Evolutionary conservation across 2,329 filamentous ascomycete species (phyloP).

Genomic region (Arthrobotrys megalospora): DNA sequence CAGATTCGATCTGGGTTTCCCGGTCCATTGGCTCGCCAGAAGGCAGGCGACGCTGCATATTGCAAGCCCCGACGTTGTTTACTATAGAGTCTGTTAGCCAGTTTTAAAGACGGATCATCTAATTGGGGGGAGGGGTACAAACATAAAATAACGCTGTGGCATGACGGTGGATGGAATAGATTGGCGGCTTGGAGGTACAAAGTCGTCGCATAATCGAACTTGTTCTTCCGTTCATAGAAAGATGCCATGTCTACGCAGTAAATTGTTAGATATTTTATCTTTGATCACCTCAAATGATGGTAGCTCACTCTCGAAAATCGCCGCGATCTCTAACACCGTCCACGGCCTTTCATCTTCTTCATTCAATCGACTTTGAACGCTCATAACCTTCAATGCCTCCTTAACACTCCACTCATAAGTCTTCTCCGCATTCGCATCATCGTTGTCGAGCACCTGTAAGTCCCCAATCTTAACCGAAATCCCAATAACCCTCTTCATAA

Average conservation of each 20-base stretch:
- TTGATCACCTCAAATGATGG: conserved; percentile 53
- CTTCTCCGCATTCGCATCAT: conserved; percentile 77
- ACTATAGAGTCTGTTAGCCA: conserved; percentile 58
- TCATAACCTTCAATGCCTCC: conserved; percentile 78
- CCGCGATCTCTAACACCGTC: conserved; percentile 79
- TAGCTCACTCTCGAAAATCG: conserved; percentile 76
- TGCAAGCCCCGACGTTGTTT: conserved; percentile 59
- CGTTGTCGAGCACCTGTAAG: conserved; percentile 72
- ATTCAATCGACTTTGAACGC: conserved; percentile 30
- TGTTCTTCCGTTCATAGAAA: conserved; percentile 80
- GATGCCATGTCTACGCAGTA: conserved; percentile 76
- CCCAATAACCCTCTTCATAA: conserved; percentile 81
- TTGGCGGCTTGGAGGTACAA: conserved; percentile 88
- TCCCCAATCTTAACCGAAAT: conserved; percentile 88
- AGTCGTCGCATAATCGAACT: conserved; percentile 85
- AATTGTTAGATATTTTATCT: neutral
- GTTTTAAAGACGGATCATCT: neutral
- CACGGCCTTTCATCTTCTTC: conserved; percentile 68
- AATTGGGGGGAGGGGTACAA: conserved; percentile 66
- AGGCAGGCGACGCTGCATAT: conserved; percentile 58
- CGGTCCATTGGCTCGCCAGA: conserved; percentile 69
- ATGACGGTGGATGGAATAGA: conserved; percentile 76
- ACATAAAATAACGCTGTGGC: conserved; percentile 86
- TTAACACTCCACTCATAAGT: conserved; percentile 85
- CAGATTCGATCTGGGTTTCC: conserved; percentile 73